Conservation (phyloP, 306 rosid genomes). For the Acacia confusa region DNA sequence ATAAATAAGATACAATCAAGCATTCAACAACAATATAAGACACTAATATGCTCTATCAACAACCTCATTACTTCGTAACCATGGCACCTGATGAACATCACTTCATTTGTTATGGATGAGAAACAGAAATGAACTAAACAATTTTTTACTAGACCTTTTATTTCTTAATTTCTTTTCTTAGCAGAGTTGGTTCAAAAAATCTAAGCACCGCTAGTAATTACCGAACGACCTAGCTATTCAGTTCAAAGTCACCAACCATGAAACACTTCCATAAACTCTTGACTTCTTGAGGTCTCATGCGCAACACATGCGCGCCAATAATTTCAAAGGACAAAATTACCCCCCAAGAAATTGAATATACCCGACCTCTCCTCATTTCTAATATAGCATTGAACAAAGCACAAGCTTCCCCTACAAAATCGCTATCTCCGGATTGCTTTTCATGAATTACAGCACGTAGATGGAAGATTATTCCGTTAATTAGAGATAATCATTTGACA, state of each 20-base stretch:
- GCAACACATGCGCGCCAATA: neutral
- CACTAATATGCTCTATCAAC: too few relatives aligned
- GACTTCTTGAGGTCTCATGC: neutral
- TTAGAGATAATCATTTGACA: neutral
- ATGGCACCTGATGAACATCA: neutral
- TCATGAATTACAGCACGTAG: neutral
- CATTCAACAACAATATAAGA: neutral
- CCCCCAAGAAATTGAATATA: neutral
- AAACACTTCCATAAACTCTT: neutral
- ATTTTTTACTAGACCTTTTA: neutral
- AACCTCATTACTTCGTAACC: neutral
- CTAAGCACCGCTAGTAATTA: constrained; percentile 4
- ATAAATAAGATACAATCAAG: neutral
- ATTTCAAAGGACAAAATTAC: neutral
- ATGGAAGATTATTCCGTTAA: neutral
- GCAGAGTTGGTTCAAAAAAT: constrained; percentile 12
- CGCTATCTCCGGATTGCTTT: neutral
- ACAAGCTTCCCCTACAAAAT: neutral
- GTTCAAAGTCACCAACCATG: neutral
- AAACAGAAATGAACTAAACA: neutral
- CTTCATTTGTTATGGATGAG: neutral
- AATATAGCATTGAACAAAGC: neutral
- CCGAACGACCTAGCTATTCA: neutral
- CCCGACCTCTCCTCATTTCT: neutral
- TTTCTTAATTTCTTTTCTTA: neutral